phyloP scores from a whole-genome alignment of 208 protist genomes.

The Crithidia bombi region DNA sequence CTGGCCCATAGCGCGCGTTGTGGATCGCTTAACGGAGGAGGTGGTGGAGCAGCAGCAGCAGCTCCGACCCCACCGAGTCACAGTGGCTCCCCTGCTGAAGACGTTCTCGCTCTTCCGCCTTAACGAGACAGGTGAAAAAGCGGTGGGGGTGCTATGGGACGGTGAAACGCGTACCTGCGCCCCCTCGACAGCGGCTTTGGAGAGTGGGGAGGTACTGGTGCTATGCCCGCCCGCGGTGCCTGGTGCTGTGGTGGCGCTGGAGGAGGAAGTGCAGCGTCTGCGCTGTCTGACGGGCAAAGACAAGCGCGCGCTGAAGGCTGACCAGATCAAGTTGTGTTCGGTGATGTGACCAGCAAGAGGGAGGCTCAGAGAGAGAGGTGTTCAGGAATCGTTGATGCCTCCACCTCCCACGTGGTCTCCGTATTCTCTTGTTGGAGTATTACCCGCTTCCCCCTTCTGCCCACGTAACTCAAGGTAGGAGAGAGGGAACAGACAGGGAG shows the following conservation, averaged over 20 bases:
- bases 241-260: constrained; percentile 32
- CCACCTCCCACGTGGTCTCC: no score
- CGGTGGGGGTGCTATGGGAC: not conserved
- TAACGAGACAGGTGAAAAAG: not conserved
- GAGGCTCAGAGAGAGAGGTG: no score
- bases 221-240: constrained; percentile 23
- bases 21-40: constrained; percentile 46
- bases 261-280: constrained; percentile 50
- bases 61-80: not conserved
- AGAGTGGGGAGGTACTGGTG: constrained; percentile 62
- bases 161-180: not conserved
- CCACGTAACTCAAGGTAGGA: no score
- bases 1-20: constrained; percentile 49
- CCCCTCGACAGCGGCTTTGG: constrained; percentile 16
- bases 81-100: not conserved
- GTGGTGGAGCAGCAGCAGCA: constrained; percentile 33
- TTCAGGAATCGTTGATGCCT: not conserved
- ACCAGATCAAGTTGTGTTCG: constrained; percentile 65
- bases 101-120: constrained; percentile 22
- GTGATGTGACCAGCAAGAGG: constrained; percentile 48
- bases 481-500: no score
- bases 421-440: no score
- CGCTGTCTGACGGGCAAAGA: constrained; percentile 54
- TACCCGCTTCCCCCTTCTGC: no score
- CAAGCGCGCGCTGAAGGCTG: constrained; percentile 42